phyloP scores from a whole-genome alignment of 805 yeast species.

The Wickerhamomyces ciferrii region DNA sequence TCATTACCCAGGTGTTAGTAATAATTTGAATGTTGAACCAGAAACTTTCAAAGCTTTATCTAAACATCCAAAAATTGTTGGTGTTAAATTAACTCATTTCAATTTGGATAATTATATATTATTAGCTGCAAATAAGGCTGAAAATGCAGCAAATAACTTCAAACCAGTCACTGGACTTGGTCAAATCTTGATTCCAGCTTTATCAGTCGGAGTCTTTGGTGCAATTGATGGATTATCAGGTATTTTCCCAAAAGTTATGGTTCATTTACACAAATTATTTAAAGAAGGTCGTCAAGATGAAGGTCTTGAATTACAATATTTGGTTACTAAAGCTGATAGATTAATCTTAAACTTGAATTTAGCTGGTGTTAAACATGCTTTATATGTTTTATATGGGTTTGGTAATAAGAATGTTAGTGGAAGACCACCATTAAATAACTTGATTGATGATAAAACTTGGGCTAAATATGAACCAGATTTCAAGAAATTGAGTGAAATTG shows the following conservation, averaged over 20 bases:
- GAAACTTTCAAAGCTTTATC: conserved; percentile 22
- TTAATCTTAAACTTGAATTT: conserved; percentile 26
- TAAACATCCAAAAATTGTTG: conserved; percentile 31
- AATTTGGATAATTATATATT: conserved; percentile 39
- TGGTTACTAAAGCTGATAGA: conserved; percentile 34
- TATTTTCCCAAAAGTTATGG: conserved; percentile 43
- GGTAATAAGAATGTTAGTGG: conserved; percentile 22
- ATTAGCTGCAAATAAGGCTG: conserved; percentile 31
- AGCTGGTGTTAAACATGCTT: conserved; percentile 26
- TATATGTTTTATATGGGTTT: conserved; percentile 18
- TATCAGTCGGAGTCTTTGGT: conserved; percentile 39
- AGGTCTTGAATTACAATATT: conserved; percentile 37
- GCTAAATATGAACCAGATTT: conserved; percentile 12
- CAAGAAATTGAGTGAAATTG: conserved; percentile 12
- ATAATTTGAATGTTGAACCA: conserved; percentile 23
- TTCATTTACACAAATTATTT: conserved; percentile 28
- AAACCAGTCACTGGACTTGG: conserved; percentile 46
- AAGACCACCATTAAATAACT: conserved; percentile 25
- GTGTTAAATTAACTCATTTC: conserved; percentile 39
- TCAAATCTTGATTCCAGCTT: conserved; percentile 43
- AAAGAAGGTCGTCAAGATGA: conserved; percentile 31
- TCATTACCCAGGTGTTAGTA: conserved; percentile 32
- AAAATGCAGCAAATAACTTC: conserved; percentile 31
- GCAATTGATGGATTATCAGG: conserved; percentile 49
- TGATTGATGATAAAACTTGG: conserved; percentile 6